Evolutionary conservation across 1,284 basidiomycete species (phyloP), one percentile per base, ranked within the genome.

Genomic region (Leccinum pallidistipes): DNA sequence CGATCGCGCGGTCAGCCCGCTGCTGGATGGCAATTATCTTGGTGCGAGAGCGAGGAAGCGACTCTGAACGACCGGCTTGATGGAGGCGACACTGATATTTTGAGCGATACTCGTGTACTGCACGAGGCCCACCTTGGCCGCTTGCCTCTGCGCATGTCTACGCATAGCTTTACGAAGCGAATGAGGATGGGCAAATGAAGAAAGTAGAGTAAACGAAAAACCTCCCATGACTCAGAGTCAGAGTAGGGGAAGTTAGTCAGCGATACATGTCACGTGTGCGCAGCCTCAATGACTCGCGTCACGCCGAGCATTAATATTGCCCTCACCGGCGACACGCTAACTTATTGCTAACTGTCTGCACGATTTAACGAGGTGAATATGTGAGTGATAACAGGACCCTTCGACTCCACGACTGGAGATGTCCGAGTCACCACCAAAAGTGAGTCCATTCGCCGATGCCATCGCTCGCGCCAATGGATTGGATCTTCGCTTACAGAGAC

Each of bases 31-130:
- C 90, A 70, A 86, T 81, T 38, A 98, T 90, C 76, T 96, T 96
- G 36, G 86, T 16, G 95, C 89, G 55, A 95, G 84, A 65, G 88
- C 85, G 70, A 99, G 86, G 75, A 99, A 98, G 64, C 87, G 85
- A 66, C 29, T 31, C 29, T 90, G 92, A 72, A 99, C 92, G 71
- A 98, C 95, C 60, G 86, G 82, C 76, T 99, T 96, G 74, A 99
- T 96, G 64, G 93, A 95, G 57, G 85, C 86, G 36, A 98, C 94
- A 72, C 88, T 94, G 31, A 91, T 89, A 74, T 97, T 97, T 74
- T 98, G 96, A 0, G 93, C 93, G 65, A 96, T 94, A 74, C 97
- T 97, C 81, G 96, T 97, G 85, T 91, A 98, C 75, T 95, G 92
- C 88, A 95, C 93, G 54, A 99, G 86, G 34, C 95, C 97, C 72